phyloP scores from a whole-genome alignment of 1,139 yeast genomes.

The Blastobotrys elegans region DNA sequence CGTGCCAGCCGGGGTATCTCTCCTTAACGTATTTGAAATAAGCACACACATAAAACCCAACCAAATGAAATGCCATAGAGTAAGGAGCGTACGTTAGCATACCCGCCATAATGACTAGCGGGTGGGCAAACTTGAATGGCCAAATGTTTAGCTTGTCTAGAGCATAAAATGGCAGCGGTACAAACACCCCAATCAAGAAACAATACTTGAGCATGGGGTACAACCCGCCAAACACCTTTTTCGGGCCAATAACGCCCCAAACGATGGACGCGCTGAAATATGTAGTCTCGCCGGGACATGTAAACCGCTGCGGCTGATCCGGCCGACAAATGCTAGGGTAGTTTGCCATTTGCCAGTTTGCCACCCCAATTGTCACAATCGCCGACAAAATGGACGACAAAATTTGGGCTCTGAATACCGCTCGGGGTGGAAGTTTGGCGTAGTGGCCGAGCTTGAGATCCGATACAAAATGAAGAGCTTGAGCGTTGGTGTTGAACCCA shows the following conservation, averaged over 20 bases:
- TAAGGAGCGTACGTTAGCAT: constrained; percentile 9
- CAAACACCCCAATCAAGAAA: constrained; percentile 37
- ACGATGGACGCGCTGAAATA: constrained; percentile 52
- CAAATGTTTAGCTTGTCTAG: neutral
- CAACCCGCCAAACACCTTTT: constrained; percentile 45
- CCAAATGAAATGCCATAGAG: constrained; percentile 4
- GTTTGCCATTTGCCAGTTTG: constrained; percentile 45
- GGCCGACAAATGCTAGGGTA: constrained; percentile 31
- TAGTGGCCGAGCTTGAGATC: constrained; percentile 58
- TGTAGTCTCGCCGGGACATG: constrained; percentile 39
- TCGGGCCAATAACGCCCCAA: constrained; percentile 68
- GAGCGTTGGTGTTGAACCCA: constrained; percentile 55
- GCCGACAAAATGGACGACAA: constrained; percentile 37
- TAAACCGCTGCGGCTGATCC: constrained; percentile 27
- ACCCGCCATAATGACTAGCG: constrained; percentile 11
- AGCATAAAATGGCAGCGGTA: constrained; percentile 3
- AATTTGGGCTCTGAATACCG: constrained; percentile 54
- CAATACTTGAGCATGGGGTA: constrained; percentile 46
- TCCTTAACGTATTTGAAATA: constrained; percentile 9
- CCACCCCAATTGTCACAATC: constrained; percentile 45
- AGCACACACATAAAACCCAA: constrained; percentile 4
- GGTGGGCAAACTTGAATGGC: constrained; percentile 8
- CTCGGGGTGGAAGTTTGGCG: constrained; percentile 53
- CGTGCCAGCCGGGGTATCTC: constrained; percentile 50
- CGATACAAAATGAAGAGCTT: constrained; percentile 51